Percentiles rank a stretch among this genome's conserved stretches.
phyloP scores from a whole-genome alignment of 2,329 filamentous ascomycete species.

The Xenosphaeropsis pyriputrescens region DNA sequence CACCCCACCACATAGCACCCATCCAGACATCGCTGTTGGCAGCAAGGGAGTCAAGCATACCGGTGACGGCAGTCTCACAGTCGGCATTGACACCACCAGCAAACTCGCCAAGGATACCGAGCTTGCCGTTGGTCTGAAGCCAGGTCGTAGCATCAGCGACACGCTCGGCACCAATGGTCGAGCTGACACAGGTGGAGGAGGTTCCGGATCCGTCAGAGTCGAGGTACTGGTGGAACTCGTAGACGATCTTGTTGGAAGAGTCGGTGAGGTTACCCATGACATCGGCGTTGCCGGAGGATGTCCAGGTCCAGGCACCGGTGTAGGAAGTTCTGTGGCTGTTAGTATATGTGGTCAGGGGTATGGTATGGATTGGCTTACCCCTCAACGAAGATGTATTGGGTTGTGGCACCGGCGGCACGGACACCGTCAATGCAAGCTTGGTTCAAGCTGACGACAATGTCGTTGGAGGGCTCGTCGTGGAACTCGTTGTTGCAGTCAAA shows the following conservation, averaged over 20 bases:
- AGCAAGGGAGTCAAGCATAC: constrained; percentile 28
- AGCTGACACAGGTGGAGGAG: constrained; percentile 27
- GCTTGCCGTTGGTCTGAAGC: constrained; percentile 33
- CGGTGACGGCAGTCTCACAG: constrained; percentile 29
- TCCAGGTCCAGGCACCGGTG: constrained; percentile 30
- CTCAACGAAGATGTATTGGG: constrained; percentile 39
- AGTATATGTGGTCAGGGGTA: too few relatives aligned
- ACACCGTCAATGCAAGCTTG: constrained; percentile 23
- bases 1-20: constrained; percentile 36
- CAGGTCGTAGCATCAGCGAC: constrained; percentile 32
- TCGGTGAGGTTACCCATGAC: constrained; percentile 31
- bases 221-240: constrained; percentile 45
- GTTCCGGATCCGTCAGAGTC: constrained; percentile 36
- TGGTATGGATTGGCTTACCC: constrained; percentile 13
- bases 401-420: constrained; percentile 22
- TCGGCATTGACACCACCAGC: constrained; percentile 31
- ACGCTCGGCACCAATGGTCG: constrained; percentile 32
- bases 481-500: constrained; percentile 27
- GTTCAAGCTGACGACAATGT: constrained; percentile 22
- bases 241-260: constrained; percentile 32
- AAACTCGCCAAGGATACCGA: constrained; percentile 34
- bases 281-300: constrained; percentile 24
- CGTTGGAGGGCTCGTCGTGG: constrained; percentile 21
- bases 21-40: constrained; percentile 34
- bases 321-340: constrained; percentile 10